Evolutionary conservation across 1,139 yeast genomes (phyloP).

Genomic region (Yamadazyma aaseri): DNA sequence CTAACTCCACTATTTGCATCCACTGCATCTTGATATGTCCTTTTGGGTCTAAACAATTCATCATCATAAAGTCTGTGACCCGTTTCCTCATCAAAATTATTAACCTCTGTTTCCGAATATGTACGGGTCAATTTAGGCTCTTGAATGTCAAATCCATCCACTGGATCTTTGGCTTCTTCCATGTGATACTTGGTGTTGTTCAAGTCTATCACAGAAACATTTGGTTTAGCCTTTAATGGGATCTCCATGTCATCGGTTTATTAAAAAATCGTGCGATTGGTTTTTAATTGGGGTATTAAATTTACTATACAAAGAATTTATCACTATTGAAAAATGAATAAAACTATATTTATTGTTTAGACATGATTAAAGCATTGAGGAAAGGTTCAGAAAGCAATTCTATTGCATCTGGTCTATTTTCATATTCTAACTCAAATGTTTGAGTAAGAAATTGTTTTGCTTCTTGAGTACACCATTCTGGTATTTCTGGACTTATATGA

Average conservation of each 20-base stretch:
- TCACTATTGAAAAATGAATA: no score
- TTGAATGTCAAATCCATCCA: constrained; percentile 4
- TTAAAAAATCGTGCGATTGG: no score
- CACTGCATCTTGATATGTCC: constrained; percentile 6
- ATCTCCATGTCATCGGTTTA: constrained; percentile 34
- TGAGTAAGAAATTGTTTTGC: constrained; percentile 64
- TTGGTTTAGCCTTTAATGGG: constrained; percentile 43
- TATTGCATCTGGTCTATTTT: constrained; percentile 70
- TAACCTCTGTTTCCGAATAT: constrained; percentile 56
- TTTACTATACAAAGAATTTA: no score
- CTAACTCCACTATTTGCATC: constrained; percentile 10
- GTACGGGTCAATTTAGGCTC: constrained; percentile 37
- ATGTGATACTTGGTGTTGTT: constrained; percentile 23
- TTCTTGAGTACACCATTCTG: constrained; percentile 69
- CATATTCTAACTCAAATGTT: constrained; percentile 75
- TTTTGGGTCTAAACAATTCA: constrained; percentile 43
- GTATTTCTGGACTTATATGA: constrained; percentile 71
- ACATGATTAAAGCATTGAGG: constrained; percentile 50
- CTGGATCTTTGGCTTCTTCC: constrained; percentile 6
- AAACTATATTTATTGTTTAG: constrained; percentile 20
- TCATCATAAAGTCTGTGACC: constrained; percentile 53
- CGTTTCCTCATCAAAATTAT: constrained; percentile 50
- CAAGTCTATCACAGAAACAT: constrained; percentile 39
- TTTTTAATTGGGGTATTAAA: constrained; percentile 1
- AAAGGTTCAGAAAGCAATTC: constrained; percentile 66